phyloP scores from a whole-genome alignment of 768 basidiomycete genomes.

The Dacryopinax primogenitus region DNA sequence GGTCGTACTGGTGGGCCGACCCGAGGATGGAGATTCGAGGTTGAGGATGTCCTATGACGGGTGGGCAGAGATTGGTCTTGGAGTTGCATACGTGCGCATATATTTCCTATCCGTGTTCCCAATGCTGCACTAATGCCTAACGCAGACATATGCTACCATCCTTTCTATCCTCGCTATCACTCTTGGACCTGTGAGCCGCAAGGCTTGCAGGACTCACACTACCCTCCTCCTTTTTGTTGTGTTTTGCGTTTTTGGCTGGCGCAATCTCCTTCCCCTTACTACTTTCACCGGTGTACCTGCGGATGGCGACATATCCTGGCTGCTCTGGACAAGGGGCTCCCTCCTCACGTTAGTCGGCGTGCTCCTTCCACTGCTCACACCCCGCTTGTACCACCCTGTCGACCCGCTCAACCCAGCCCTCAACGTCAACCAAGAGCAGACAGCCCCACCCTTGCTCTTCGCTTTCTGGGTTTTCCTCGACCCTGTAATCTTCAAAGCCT shows the following conservation, averaged over 20 bases:
- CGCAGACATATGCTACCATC: constrained; percentile 37
- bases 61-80: constrained; percentile 25
- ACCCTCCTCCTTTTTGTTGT: constrained; percentile 36
- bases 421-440: neutral
- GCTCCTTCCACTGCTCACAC: neutral
- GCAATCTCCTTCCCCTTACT: constrained; percentile 26
- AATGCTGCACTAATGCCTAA: neutral
- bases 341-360: neutral
- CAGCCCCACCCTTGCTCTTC: constrained; percentile 10
- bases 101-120: neutral
- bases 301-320: neutral
- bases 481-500: constrained; percentile 25
- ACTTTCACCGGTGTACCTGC: neutral
- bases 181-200: constrained; percentile 30
- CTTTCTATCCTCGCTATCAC: constrained; percentile 33
- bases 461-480: constrained; percentile 14
- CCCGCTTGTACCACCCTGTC: neutral
- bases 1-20: constrained; percentile 29
- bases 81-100: constrained; percentile 27
- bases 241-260: constrained; percentile 41
- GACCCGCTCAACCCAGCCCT: neutral
- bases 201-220: constrained; percentile 35
- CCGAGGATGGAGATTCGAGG: constrained; percentile 16
- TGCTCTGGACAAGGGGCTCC: neutral
- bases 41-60: constrained; percentile 22